Evolutionary conservation across 1,284 basidiomycete species (phyloP).

Genomic region (Ceratobasidium sp.): DNA sequence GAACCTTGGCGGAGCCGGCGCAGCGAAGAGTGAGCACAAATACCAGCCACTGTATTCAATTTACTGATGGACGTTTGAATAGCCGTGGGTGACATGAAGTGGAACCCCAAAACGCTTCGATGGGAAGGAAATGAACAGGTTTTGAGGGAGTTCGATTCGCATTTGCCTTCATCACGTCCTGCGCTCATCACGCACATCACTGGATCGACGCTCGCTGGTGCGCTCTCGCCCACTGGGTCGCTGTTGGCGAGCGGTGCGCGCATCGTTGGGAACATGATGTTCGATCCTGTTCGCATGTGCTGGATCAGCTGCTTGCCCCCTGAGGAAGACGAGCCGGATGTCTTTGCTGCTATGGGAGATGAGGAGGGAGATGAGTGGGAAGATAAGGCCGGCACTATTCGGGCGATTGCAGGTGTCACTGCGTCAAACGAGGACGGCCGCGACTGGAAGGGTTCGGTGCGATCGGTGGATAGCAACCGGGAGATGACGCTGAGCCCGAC

Average conservation of each 20-base stretch:
- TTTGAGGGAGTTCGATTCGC: conserved; percentile 88
- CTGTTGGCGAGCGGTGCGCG: conserved; percentile 75
- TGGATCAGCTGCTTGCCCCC: conserved; percentile 87
- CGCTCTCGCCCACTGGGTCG: conserved; percentile 73
- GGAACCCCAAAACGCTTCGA: conserved; percentile 87
- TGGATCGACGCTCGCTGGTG: conserved; percentile 74
- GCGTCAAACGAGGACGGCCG: conserved; percentile 44
- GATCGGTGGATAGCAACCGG: conserved; percentile 41
- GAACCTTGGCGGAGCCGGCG: conserved; percentile 75
- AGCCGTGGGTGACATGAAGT: conserved; percentile 96
- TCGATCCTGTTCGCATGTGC: conserved; percentile 92
- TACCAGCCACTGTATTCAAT: not conserved
- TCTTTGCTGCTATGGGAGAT: conserved; percentile 89
- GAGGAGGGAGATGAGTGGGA: conserved; percentile 77
- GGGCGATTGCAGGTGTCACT: conserved; percentile 56
- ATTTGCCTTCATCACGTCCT: conserved; percentile 86
- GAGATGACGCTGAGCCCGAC: conserved; percentile 63
- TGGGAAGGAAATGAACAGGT: conserved; percentile 98
- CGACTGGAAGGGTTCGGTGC: conserved; percentile 39
- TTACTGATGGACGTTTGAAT: conserved; percentile 46
- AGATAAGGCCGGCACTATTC: conserved; percentile 78
- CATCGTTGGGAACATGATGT: conserved; percentile 96
- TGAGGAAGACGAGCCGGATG: conserved; percentile 92
- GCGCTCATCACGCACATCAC: conserved; percentile 93
- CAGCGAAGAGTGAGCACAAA: conserved; percentile 74